phyloP scores from a whole-genome alignment of 2,329 filamentous ascomycete genomes.

The Lecanicillium sp. region DNA sequence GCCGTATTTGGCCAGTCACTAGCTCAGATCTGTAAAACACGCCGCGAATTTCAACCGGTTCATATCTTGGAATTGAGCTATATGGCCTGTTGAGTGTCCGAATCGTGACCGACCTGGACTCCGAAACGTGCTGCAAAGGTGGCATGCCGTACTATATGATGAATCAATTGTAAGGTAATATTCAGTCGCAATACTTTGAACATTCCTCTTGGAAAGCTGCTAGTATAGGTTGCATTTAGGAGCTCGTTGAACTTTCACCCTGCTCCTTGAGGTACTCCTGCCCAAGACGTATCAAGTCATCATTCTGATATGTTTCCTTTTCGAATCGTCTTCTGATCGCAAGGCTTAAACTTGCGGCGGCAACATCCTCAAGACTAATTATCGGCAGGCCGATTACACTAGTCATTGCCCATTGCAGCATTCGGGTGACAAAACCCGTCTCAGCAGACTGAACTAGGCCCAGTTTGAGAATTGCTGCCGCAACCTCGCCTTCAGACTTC shows the following conservation, averaged over 20 bases:
- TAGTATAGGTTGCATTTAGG: no score
- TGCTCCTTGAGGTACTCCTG: conserved; percentile 3
- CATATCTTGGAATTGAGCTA: conserved; percentile 5
- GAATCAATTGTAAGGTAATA: no score
- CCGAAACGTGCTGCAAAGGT: no score
- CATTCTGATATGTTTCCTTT: conserved; percentile 7
- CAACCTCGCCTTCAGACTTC: conserved; percentile 26
- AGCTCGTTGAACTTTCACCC: background rate
- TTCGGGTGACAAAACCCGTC: conserved; percentile 1
- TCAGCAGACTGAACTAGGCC: conserved; percentile 27
- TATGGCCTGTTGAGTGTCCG: background rate
- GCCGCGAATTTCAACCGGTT: no score
- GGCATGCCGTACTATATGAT: no score
- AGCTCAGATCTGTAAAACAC: no score
- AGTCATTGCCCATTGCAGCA: background rate
- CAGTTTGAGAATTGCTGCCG: conserved; percentile 31
- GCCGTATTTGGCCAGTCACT: no score
- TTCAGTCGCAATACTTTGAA: no score
- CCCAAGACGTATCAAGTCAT: conserved; percentile 4
- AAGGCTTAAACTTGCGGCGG: background rate
- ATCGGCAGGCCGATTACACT: conserved; percentile 2
- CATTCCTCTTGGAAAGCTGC: no score
- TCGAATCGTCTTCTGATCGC: conserved; percentile 3
- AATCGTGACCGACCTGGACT: no score
- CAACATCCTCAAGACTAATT: conserved; percentile 4